A percentile compares a stretch with the other conserved stretches of the same genome.
Conservation (phyloP, 2,329 filamentous ascomycete species). For the Monilinia polystroma region DNA sequence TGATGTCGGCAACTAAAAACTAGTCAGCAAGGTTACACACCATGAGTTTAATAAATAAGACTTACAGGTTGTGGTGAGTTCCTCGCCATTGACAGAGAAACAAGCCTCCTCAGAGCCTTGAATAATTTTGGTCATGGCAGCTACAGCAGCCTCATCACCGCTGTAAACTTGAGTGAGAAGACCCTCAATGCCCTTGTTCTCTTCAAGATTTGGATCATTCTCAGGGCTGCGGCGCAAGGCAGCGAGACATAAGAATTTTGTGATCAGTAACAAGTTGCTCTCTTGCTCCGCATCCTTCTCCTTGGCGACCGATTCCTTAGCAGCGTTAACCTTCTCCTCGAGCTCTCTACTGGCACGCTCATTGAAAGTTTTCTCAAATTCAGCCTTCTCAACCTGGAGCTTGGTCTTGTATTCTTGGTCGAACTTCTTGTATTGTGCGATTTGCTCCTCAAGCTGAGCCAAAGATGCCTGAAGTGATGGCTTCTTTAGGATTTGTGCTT, state of each 20-base stretch:
- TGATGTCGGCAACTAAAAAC: constrained; percentile 56
- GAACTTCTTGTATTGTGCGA: constrained; percentile 71
- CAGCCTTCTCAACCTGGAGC: constrained; percentile 57
- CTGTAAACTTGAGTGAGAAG: constrained; percentile 76
- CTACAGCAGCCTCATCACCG: constrained; percentile 72
- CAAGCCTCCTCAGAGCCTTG: constrained; percentile 68
- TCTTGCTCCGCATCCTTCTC: constrained; percentile 58
- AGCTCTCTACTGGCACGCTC: constrained; percentile 49
- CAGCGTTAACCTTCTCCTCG: constrained; percentile 51
- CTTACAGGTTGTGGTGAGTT: constrained; percentile 71
- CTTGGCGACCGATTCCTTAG: constrained; percentile 43
- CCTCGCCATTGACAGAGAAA: constrained; percentile 61
- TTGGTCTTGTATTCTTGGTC: constrained; percentile 68
- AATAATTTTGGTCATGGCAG: constrained; percentile 74
- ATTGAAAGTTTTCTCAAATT: constrained; percentile 56
- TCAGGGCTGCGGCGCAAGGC: constrained; percentile 70
- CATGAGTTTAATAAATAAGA: neutral
- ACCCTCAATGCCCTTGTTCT: constrained; percentile 79
- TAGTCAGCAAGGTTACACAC: constrained; percentile 17
- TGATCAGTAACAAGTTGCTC: constrained; percentile 66
- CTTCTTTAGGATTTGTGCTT: constrained; percentile 74
- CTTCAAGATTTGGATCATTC: constrained; percentile 61
- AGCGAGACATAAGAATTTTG: constrained; percentile 77
- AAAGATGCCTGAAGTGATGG: constrained; percentile 68
- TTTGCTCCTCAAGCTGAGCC: constrained; percentile 69